Conservation (phyloP, 106 monocot species). For the Iris macrosiphon region DNA sequence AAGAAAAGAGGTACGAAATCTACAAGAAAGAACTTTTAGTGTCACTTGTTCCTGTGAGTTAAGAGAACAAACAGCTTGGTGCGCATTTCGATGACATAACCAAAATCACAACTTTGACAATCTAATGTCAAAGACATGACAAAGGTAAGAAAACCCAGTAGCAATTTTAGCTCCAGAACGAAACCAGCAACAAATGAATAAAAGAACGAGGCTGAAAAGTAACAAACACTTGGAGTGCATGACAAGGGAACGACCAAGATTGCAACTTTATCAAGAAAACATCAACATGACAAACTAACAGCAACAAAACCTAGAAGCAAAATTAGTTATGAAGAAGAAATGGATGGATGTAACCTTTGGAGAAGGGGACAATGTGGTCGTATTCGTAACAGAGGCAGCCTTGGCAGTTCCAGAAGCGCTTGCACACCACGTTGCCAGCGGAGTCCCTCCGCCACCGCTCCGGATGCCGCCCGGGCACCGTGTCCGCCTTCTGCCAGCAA, state of each 20-base stretch:
- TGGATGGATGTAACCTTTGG: slow-evolving; percentile 39
- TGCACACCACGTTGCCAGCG: slow-evolving; percentile 90
- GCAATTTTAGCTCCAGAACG: too few relatives aligned
- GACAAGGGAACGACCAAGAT: too few relatives aligned
- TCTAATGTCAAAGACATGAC: too few relatives aligned
- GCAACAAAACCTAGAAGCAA: neutral
- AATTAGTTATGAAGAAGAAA: neutral
- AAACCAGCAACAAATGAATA: too few relatives aligned
- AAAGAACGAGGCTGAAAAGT: slow-evolving; percentile 4
- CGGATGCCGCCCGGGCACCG: slow-evolving; percentile 77
- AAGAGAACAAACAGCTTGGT: too few relatives aligned
- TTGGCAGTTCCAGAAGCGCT: slow-evolving; percentile 78
- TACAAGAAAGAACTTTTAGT: too few relatives aligned
- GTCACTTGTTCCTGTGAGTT: too few relatives aligned
- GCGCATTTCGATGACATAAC: too few relatives aligned
- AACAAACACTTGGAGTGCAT: slow-evolving; percentile 7
- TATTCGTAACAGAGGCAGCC: slow-evolving; percentile 99
- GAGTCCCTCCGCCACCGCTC: slow-evolving; percentile 90
- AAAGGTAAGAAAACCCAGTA: too few relatives aligned
- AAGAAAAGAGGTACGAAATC: too few relatives aligned
- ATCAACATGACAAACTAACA: neutral
- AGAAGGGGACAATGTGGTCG: slow-evolving; percentile 87
- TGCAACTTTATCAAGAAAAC: too few relatives aligned
- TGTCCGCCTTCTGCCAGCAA: slow-evolving; percentile 83
- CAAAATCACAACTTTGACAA: too few relatives aligned